Evolutionary conservation across 352 stramenopile genomes (phyloP), one percentile per base, ranked within the genome.

Genomic region (Phytopythium aichiense): DNA sequence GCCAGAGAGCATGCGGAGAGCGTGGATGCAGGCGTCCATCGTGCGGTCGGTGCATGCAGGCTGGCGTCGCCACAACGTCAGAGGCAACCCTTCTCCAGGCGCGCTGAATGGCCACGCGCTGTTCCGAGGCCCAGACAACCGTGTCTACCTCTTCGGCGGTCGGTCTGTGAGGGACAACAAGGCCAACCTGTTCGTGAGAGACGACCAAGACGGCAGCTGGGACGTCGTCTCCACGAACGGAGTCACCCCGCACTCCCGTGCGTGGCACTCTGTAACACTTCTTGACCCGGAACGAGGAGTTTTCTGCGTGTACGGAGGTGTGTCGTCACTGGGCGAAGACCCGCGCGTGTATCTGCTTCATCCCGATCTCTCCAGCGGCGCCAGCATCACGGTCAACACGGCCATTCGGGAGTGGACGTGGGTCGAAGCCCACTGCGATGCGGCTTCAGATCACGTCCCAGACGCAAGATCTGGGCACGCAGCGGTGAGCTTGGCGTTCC

Each of bases 31-130:
- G 56, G 80, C 79, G 18, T 64, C 60, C 8, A 51, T 79, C 9
- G 57, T 81, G 20, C 25, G 74, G 3, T 71, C 73, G 16, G 66
- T 76, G 40, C 67, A 71, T 45, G 50, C 71, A n/a, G 82, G 82
- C 7, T 92, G 82, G 82, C 58, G 56, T 13, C 42, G 61, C 1
- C 60, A 72, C 28, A 46, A 68, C 20, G 76, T 92, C 6, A 76
- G 76, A 65, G 82, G 82, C 3, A 92, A 92, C 30, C 82, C 82
- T 28, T 76, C 76, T n/a, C 82, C 82, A 33, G 68, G 78, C 40
- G 79, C 69, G 43, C 60, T 89, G 8, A 92, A 89, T 46, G 82
- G 82, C 7, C 82, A 92, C 31, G 72, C 67, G 1, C 62, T 92
- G n/a, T 88, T 88, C 43, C 50, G 40, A 54, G 72, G 64, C 23